Conservation (phyloP, 208 protist species). For the Acanthamoeba healyi region DNA sequence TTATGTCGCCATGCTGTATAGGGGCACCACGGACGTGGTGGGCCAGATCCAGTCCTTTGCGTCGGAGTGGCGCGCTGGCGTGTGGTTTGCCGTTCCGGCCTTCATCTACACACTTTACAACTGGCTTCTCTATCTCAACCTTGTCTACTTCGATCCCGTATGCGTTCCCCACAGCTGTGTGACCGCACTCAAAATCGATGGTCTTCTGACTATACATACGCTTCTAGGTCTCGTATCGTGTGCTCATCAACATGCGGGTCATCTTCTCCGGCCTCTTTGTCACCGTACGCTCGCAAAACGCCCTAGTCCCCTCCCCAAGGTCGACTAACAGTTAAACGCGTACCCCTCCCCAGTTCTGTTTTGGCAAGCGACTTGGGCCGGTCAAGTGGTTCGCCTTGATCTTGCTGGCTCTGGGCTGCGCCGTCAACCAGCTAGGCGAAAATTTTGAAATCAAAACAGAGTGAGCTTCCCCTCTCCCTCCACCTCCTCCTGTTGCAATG, state of each 20-base stretch:
- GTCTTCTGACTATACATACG: too few relatives aligned
- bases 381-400: constrained; percentile 26
- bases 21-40: not conserved
- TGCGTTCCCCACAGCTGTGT: not conserved
- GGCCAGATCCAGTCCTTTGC: not conserved
- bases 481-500: not conserved
- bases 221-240: constrained; percentile 21
- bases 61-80: not conserved
- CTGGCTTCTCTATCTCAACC: constrained; percentile 48
- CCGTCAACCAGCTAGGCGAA: constrained; percentile 12
- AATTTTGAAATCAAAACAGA: constrained; percentile 5
- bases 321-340: not conserved
- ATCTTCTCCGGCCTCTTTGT: constrained; percentile 45
- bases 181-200: not conserved
- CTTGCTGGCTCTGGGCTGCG: not conserved
- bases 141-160: constrained; percentile 40
- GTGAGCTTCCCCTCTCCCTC: not conserved
- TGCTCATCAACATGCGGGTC: constrained; percentile 60
- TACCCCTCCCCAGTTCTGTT: not conserved
- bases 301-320: not conserved
- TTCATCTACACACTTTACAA: constrained; percentile 69
- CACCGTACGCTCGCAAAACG: not conserved
- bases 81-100: constrained; percentile 58
- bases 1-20: not conserved
- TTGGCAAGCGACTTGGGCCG: not conserved